Evolutionary conservation across 2,329 filamentous ascomycete genomes (phyloP), one percentile per base, ranked within the genome.

Genomic region (Ascochyta lentis): DNA sequence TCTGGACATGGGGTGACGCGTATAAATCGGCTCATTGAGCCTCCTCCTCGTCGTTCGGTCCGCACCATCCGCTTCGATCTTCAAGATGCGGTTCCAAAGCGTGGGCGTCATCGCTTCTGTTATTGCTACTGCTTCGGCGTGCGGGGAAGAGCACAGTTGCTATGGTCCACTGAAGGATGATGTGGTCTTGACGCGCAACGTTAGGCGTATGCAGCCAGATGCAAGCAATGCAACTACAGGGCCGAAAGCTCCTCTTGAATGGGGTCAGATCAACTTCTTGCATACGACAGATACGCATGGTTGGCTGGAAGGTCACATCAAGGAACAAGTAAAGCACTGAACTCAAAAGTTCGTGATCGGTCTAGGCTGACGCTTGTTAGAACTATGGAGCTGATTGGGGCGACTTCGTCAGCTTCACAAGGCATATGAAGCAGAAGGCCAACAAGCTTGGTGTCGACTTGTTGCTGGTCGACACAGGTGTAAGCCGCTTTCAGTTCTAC

Each of bases 331-430:
- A 41, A 22, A 16, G 24, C 5, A 16, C 16, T 15, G 10, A 4
- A n/a, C 10, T 2, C 9, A 3, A 13, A 3, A 15, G 15, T 47
- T 2, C 4, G 10, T 37, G 10, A 9, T 19, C 3, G 5, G 7
- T 29, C 3, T 19, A 31, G 22, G 24, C 39, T 56, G 33, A 56
- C 12, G 9, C 4, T 8, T 13, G 15, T n/a, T n/a, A 56, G 63
- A 87, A 86, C 65, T 88, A 87, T 58, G 84, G 85, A 37, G 86
- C 85, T 2, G 86, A 89, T 66, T 88, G 85, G 84, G 86, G 86
- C 23, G 86, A 89, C 68, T 87, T 83, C 69, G 84, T 85, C 38
- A 82, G 82, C 50, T 88, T 88, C 65, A 79, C 82, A 12, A 80
- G 79, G 45, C 81, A 81, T 58, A 86, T 88, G 83, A 84, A 84